These are phyloP conservation scores for Acanthamoeba healyi DNA, from an alignment of 208 protist genomes.

Conservation along the genomic window DNA sequence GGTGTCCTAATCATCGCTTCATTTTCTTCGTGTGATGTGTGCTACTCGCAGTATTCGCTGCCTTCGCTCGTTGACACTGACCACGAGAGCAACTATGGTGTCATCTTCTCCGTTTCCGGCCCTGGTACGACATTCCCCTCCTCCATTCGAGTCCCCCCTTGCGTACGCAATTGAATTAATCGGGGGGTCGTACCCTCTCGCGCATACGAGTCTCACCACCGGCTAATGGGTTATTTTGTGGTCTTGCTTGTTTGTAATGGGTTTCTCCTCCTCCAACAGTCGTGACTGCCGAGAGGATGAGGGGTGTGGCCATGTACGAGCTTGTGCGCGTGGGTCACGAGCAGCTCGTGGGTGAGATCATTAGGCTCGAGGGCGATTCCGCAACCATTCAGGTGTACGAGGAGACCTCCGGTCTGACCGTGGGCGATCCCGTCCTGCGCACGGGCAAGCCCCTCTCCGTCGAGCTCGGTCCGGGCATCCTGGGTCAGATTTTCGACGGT, in stretches of 20 bases:
- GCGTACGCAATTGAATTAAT: too few relatives aligned
- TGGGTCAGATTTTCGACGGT: slow-evolving; percentile 99
- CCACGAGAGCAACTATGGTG: slow-evolving; percentile 81
- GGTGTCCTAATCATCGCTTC: too few relatives aligned
- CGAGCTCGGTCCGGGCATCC: slow-evolving; percentile 99
- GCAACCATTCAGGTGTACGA: slow-evolving; percentile 99
- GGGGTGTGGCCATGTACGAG: slow-evolving; percentile 97
- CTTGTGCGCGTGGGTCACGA: slow-evolving; percentile 98
- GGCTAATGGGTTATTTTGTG: too few relatives aligned
- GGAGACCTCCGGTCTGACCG: slow-evolving; percentile 99
- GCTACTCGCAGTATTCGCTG: background rate
- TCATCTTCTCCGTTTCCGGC: slow-evolving; percentile 88
- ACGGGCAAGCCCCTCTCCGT: slow-evolving; percentile 99
- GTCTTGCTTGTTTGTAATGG: too few relatives aligned
- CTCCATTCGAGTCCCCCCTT: background rate
- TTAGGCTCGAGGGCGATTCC: slow-evolving; percentile 95
- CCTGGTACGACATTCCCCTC: slow-evolving; percentile 78
- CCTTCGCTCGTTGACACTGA: slow-evolving; percentile 13
- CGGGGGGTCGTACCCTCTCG: too few relatives aligned
- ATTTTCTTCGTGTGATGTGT: background rate
- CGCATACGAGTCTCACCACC: too few relatives aligned
- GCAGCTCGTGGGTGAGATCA: slow-evolving; percentile 99
- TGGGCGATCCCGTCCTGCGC: slow-evolving; percentile 99
- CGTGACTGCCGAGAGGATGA: slow-evolving; percentile 99
- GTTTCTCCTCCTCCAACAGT: slow-evolving; percentile 91